phyloP scores from a whole-genome alignment of 805 yeast species.

The Candida suzukii region DNA sequence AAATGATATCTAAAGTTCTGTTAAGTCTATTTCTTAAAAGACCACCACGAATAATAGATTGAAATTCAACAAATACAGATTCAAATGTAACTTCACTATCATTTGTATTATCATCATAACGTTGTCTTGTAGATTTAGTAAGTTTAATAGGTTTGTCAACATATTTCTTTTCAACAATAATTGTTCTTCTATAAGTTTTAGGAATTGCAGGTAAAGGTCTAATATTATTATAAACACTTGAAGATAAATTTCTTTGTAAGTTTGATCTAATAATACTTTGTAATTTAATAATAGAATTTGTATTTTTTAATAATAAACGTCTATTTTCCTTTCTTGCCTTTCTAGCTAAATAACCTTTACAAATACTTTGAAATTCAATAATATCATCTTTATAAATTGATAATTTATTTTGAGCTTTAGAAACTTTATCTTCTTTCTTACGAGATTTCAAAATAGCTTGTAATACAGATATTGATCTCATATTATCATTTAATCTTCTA shows the following conservation, averaged over 20 bases:
- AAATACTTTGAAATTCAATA: conserved; percentile 26
- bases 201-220: neutral
- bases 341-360: conserved; percentile 21
- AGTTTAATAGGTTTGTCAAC: neutral
- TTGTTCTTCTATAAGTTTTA: neutral
- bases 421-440: conserved; percentile 11
- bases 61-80: conserved; percentile 25
- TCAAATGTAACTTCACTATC: neutral
- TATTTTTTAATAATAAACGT: conserved; percentile 13
- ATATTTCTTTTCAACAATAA: neutral
- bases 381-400: conserved; percentile 14
- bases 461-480: conserved; percentile 28
- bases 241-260: conserved; percentile 17
- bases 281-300: conserved; percentile 20
- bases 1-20: conserved; percentile 32
- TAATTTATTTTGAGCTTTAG: conserved; percentile 10
- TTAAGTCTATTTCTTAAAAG: conserved; percentile 34
- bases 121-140: neutral
- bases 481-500: conserved; percentile 9
- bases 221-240: neutral
- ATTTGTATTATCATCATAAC: neutral
- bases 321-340: conserved; percentile 4
- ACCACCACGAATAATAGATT: conserved; percentile 39
- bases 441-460: conserved; percentile 32
- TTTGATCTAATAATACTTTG: conserved; percentile 40